A percentile compares a stretch with the other conserved stretches of the same genome.
Conservation (phyloP, 2,329 filamentous ascomycete species). For the Colletotrichum sp. region DNA sequence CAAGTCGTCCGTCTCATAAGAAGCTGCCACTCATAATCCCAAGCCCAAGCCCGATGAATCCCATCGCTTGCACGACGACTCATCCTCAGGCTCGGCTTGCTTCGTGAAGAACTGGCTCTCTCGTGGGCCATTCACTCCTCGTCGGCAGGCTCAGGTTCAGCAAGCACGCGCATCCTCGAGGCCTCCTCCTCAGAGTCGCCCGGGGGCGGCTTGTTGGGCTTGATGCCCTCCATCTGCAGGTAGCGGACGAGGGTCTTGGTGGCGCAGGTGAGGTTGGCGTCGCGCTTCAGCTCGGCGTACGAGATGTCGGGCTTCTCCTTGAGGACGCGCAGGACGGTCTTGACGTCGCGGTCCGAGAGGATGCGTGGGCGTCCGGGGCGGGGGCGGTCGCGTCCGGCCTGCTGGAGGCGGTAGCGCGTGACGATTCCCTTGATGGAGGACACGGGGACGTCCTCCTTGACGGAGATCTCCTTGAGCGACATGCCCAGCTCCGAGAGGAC, state of each 20-base stretch:
- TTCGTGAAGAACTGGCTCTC: not conserved
- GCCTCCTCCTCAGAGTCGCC: constrained; percentile 20
- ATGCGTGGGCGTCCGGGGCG: constrained; percentile 17
- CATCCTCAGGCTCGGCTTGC: not conserved
- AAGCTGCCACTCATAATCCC: not conserved
- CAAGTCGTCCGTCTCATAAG: not conserved
- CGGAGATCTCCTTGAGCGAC: constrained; percentile 19
- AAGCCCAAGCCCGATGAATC: not conserved
- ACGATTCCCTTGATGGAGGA: constrained; percentile 21
- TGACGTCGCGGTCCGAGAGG: constrained; percentile 18
- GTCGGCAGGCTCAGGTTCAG: not conserved
- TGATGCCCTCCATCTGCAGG: constrained; percentile 19
- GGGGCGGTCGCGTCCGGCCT: constrained; percentile 18
- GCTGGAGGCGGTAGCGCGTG: constrained; percentile 20
- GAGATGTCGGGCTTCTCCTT: constrained; percentile 17
- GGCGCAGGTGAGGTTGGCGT: constrained; percentile 14
- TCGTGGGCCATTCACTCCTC: not conserved
- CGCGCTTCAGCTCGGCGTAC: constrained; percentile 17
- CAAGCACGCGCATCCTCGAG: constrained; percentile 8
- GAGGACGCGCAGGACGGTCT: constrained; percentile 16
- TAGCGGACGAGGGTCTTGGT: constrained; percentile 19
- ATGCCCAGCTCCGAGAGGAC: constrained; percentile 20
- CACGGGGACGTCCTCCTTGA: constrained; percentile 21
- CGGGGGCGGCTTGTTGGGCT: constrained; percentile 19
- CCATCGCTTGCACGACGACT: not conserved